A percentile compares a stretch with the other conserved stretches of the same genome.
phyloP scores from a whole-genome alignment of 345 rosid species.

The Kandelia obovata region DNA sequence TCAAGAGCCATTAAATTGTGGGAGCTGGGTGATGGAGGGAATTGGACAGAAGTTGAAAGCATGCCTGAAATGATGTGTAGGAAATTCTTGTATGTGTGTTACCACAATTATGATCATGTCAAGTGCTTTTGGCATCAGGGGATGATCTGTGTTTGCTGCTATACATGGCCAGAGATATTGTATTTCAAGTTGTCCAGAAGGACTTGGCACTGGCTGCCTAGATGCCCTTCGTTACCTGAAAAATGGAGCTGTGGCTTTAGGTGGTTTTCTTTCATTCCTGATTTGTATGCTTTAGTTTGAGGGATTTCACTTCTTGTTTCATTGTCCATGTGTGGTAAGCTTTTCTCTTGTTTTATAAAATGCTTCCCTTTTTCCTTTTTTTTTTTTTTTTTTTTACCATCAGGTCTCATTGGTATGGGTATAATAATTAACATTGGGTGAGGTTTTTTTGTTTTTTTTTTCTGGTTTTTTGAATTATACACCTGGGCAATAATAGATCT shows the following conservation, averaged over 20 bases:
- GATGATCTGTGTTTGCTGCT: conserved; percentile 80
- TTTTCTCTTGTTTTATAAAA: too few species aligned
- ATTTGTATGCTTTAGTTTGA: conserved; percentile 56
- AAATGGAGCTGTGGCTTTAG: conserved; percentile 91
- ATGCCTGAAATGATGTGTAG: conserved; percentile 74
- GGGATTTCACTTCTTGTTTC: conserved; percentile 8
- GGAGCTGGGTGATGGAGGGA: conserved; percentile 41
- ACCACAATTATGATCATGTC: conserved; percentile 86
- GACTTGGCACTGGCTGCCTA: conserved; percentile 93
- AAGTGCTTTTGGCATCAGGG: conserved; percentile 84
- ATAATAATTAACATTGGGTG: not conserved
- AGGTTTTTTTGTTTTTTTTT: not conserved
- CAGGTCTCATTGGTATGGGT: not conserved
- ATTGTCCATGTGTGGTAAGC: not conserved
- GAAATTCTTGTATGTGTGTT: conserved; percentile 78
- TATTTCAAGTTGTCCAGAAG: conserved; percentile 59
- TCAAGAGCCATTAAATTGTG: conserved; percentile 70
- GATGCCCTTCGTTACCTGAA: conserved; percentile 77
- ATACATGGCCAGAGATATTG: conserved; percentile 92
- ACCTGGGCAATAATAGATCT: not conserved
- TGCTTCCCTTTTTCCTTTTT: not conserved
- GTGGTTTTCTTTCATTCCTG: conserved; percentile 88
- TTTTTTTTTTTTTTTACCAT: not conserved
- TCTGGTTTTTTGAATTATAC: not conserved
- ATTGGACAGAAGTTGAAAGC: conserved; percentile 55